Percentiles rank a stretch among this genome's conserved stretches.
Evolutionary conservation across 257 asterid genomes (phyloP).

Genomic region (Gentiana straminea): DNA sequence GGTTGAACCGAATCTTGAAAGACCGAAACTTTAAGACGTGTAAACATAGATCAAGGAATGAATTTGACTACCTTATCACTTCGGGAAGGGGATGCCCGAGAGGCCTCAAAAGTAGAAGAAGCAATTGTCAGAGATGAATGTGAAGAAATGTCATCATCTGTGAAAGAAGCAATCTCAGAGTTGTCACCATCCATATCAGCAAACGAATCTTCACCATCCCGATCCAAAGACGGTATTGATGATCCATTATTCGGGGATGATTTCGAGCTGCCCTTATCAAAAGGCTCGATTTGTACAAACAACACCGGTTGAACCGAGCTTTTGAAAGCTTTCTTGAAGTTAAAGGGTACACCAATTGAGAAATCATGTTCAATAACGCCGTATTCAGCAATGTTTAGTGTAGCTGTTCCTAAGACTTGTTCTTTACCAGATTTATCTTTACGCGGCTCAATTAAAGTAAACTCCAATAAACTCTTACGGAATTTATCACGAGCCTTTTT

Average conservation of each 20-base stretch:
- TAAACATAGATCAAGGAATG: constrained; percentile 1
- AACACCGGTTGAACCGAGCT: constrained; percentile 40
- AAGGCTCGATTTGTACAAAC: constrained; percentile 44
- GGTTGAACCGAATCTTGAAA: too few relatives aligned
- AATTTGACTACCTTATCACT: constrained; percentile 44
- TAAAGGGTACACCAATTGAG: constrained; percentile 42
- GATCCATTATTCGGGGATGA: constrained; percentile 51
- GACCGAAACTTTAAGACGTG: neutral
- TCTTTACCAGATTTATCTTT: constrained; percentile 57
- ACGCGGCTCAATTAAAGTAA: constrained; percentile 61
- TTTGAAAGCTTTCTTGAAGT: constrained; percentile 50
- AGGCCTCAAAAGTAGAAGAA: constrained; percentile 37
- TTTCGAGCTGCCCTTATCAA: constrained; percentile 46
- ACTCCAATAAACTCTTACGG: constrained; percentile 57
- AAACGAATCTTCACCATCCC: constrained; percentile 45
- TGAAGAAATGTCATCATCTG: constrained; percentile 63
- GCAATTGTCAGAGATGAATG: constrained; percentile 63
- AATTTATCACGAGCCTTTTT: constrained; percentile 42
- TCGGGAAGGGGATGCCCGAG: constrained; percentile 49
- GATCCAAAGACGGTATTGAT: constrained; percentile 40
- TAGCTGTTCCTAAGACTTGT: constrained; percentile 55
- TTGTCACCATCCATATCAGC: constrained; percentile 29
- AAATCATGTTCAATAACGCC: constrained; percentile 42
- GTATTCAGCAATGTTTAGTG: constrained; percentile 62
- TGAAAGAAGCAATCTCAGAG: constrained; percentile 36